Base-by-base conservation (phyloP, 176 grass and related monocot species). In the Puya raimondii region DNA sequence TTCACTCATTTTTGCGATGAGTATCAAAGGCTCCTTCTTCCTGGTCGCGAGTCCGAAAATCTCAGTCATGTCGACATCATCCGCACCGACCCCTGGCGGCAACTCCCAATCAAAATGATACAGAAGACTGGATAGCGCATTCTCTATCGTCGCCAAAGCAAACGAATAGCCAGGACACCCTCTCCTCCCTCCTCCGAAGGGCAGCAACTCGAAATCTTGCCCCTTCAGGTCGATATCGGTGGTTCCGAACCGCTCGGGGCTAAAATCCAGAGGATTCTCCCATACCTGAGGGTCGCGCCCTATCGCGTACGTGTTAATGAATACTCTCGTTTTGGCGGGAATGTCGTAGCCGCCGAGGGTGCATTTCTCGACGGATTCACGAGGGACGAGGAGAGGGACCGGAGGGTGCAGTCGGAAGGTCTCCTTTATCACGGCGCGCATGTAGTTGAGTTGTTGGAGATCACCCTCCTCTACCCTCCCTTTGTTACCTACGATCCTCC, bases 51-150 rank as follows among this genome's bases (percentile, higher is more conserved):
- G 72, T 9, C 79, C 87, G 23, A 83, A 87, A 21, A 16, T 68
- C 79, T 80, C 83, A 4, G 64, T 75, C 3, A 82, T 54, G 54
- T 56, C 71, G 11, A 90, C 72, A 26, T 83, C 84, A n/a, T 89
- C 87, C 10, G 73, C 64, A 12, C 71, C 66, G 23, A 89, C 72
- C 29, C 82, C 79, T 17, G 47, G 26, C 2, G 82, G 82, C 18
- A 82, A 27, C 53, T 64, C 76, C 85, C 85, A 87, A 13, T 83
- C 76, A 50, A 87, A 87, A 58, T 83, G 80, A 69, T 87, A 83
- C 12, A 87, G 53, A 64, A 87, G 49, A 58, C 70, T 89, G 6
- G 79, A 78, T 1, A 84, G 67, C 14, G 79, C 56, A 13, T 69
- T 59, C 66, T 82, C 69, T 53, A 84, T 65, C 3, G 74, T 82